These are phyloP conservation scores for Schizosaccharomyces osmophilus DNA, from an alignment of 805 yeast genomes.

Conservation along the genomic window DNA sequence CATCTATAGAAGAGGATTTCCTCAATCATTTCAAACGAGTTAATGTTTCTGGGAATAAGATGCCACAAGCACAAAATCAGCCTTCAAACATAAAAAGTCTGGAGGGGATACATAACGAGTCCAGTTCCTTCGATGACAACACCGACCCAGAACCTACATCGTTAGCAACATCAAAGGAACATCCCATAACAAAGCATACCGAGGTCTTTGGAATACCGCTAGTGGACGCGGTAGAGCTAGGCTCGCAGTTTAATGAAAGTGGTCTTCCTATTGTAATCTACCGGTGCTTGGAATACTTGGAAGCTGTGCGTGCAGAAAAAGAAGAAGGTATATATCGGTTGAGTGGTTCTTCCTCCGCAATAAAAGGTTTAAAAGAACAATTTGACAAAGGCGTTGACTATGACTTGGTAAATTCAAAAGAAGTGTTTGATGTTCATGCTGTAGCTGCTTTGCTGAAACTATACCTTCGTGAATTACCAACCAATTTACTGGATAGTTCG, in stretches of 20 bases:
- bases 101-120: no score
- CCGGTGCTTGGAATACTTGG: constrained; percentile 47
- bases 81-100: no score
- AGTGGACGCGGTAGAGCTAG: constrained; percentile 13
- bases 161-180: no score
- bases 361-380: constrained; percentile 37
- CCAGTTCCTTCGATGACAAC: no score
- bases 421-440: constrained; percentile 43
- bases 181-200: neutral
- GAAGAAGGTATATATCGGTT: constrained; percentile 82
- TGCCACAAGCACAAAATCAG: no score
- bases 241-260: constrained; percentile 6
- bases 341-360: constrained; percentile 66
- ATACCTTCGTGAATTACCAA: constrained; percentile 55
- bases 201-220: constrained; percentile 4
- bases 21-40: no score
- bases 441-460: constrained; percentile 68
- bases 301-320: constrained; percentile 40
- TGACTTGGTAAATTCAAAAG: constrained; percentile 23
- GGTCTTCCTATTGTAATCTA: constrained; percentile 49
- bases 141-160: no score
- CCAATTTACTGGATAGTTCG: constrained; percentile 36
- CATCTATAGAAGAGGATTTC: no score
- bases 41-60: no score
- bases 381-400: constrained; percentile 47